Percentiles rank a stretch among this genome's conserved stretches.
These are phyloP conservation scores for Saccharomycopsis capsularis DNA, from an alignment of 805 yeast species.

Conservation along the genomic window DNA sequence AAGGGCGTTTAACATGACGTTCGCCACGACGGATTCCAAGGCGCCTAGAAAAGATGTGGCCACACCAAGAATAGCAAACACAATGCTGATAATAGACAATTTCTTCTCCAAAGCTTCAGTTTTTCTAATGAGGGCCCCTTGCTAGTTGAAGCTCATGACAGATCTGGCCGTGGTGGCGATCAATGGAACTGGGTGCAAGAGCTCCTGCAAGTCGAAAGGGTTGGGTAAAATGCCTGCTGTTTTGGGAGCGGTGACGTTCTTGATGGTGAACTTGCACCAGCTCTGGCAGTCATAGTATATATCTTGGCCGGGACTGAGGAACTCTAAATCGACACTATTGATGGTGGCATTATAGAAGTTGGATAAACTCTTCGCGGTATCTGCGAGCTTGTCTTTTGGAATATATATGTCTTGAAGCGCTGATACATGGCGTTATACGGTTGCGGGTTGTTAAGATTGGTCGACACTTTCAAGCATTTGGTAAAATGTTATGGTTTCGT, in stretches of 20 bases:
- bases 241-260: slow-evolving; percentile 15
- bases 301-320: neutral
- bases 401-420: slow-evolving; percentile 10
- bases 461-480: neutral
- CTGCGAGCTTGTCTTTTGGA: neutral
- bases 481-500: neutral
- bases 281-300: neutral
- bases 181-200: slow-evolving; percentile 13
- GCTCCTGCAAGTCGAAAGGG: slow-evolving; percentile 16
- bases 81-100: slow-evolving; percentile 13
- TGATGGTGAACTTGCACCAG: slow-evolving; percentile 5
- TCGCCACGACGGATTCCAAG: slow-evolving; percentile 3
- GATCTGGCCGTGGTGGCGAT: slow-evolving; percentile 1
- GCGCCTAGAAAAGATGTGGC: slow-evolving; percentile 12
- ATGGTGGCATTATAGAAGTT: slow-evolving; percentile 7
- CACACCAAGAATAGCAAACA: slow-evolving; percentile 14
- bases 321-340: slow-evolving; percentile 3
- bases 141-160: slow-evolving; percentile 10
- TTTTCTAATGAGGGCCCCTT: slow-evolving; percentile 6
- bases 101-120: slow-evolving; percentile 9
- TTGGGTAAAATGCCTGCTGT: slow-evolving; percentile 13
- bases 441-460: no score
- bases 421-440: no score
- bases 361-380: slow-evolving; percentile 1
- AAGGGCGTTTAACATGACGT: neutral